Base-by-base conservation (phyloP, 257 asterid genomes). In the Mentha longifolia region DNA sequence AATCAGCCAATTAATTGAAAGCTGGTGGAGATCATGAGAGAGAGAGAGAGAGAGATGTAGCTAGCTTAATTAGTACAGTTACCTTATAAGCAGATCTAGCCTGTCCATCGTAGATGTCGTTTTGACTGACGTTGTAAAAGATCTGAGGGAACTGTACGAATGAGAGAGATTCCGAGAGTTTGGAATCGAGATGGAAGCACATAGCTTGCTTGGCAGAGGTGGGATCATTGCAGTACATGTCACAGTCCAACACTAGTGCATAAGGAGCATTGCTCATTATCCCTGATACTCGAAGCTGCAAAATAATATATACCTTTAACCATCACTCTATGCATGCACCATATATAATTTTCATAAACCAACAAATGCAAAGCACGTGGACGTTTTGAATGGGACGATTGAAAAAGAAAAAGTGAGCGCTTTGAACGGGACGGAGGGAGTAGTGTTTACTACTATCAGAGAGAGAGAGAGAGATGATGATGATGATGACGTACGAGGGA, bases 211-310 rank as follows among this genome's bases (percentile, higher is more conserved):
- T 87, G 14, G 89, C 88, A 4, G 92, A 87, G 56, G 92, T 77
- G n/a, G 92, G 85, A 46, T 87, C 92, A 43, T 87, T 85, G 74
- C 92, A 87, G 22, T 87, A 87, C 89, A 87, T 87, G 76, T 87
- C 92, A 33, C 92, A 84, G 37, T 87, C 92, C 79, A 87, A 75
- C 6, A 85, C 85, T 42, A 88, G 73, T 37, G 81, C 71, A 46
- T 82, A 86, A 9, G 90, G 94, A 3, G 86, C 97, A 75, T 91
- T 91, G 86, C 96, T 91, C 94, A 88, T 85, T 49, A 88, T 20
- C 59, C 96, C 96, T 3, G 97, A 91, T 25, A 91, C 94, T 76
- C 84, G 76, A 64, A 83, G 88, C 90, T 87, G 76, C 86, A 50
- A 50, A 42, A 42, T 41, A 37, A 28, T 28, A 28, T n/a, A 28